Base-by-base conservation (phyloP, 768 basidiomycete genomes). In the Tricholomella constricta region DNA sequence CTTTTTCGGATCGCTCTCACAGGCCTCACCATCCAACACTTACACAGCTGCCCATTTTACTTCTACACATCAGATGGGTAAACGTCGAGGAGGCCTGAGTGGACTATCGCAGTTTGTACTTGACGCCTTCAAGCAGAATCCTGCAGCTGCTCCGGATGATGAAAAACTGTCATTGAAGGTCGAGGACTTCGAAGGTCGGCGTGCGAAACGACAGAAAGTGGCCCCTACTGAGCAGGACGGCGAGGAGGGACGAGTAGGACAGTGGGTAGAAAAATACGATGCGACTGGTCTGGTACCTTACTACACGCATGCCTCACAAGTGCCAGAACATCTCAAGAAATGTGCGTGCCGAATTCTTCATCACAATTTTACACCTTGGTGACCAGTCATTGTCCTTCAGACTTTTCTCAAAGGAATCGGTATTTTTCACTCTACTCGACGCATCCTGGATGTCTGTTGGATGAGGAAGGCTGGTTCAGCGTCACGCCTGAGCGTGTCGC, bases 381-480 rank as follows among this genome's bases (percentile, higher is more conserved):
- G 10, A 25, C 31, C n/a, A 17, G 23, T 14, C 26, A 40, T 27
- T 47, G 27, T 22, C 29, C 52, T 41, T 36, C 62, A 98, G 95
- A 98, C 67, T 98, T 89, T 64, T 80, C 80, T 5, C 96, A 98
- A 67, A 78, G 96, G 27, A 78, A 82, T 48, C 83, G 92, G 1
- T 86, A 83, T 58, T 94, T 98, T 67, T 89, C 89, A 0, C 71
- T 83, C 26, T 94, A 93, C 60, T 81, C 85, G 22, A 69, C 84
- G 15, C 68, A 69, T 10, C 76, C 78, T 0, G 94, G 94, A 0
- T 92, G 94, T 65, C 76, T 97, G 2, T 74, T 98, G 10, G 97
- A 98, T 58, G 84, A 90, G 59, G 93, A 96, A 67, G 96, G 96
- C n/a, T 98, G 95, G 96, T 98, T 89, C 71, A 94, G 90, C 56